Evolutionary conservation across 352 stramenopile species (phyloP).

Genomic region (Phytophthora cajani): DNA sequence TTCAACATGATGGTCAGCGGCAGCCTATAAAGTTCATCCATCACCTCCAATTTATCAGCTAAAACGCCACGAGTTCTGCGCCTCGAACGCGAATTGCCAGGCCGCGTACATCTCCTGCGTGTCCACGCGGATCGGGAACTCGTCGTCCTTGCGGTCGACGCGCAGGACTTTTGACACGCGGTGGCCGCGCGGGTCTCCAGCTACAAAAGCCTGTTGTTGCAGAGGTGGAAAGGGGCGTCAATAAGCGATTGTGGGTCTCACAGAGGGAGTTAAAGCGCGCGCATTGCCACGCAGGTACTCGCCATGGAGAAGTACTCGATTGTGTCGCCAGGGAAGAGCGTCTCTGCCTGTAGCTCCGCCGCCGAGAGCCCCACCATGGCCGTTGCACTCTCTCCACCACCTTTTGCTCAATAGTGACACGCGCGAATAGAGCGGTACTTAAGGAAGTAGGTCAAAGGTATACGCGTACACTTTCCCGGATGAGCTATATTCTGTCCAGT

Average conservation of each 20-base stretch:
- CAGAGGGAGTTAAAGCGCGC: not conserved
- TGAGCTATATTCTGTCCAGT: too few species aligned
- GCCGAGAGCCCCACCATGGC: conserved; percentile 53
- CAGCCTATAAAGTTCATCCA: conserved; percentile 41
- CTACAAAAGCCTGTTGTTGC: conserved; percentile 64
- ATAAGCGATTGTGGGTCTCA: conserved; percentile 12
- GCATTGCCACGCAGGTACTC: conserved; percentile 1
- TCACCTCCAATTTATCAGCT: not conserved
- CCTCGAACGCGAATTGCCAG: not conserved
- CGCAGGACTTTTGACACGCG: conserved; percentile 67
- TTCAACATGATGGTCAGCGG: conserved; percentile 76
- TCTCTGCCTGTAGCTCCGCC: conserved; percentile 62
- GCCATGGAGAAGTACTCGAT: conserved; percentile 86
- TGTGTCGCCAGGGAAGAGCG: conserved; percentile 72
- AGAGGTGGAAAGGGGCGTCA: not conserved
- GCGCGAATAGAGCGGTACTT: not conserved
- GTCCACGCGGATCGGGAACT: conserved; percentile 72
- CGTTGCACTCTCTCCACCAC: conserved; percentile 15
- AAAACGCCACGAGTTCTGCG: not conserved
- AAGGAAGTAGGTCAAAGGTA: not conserved
- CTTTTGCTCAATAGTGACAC: not conserved
- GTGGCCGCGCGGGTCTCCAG: conserved; percentile 70
- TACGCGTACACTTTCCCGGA: too few species aligned
- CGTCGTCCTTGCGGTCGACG: conserved; percentile 45
- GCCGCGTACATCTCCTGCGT: conserved; percentile 71